Evolutionary conservation across 768 basidiomycete genomes (phyloP).

Genomic region (Mycena rosella): DNA sequence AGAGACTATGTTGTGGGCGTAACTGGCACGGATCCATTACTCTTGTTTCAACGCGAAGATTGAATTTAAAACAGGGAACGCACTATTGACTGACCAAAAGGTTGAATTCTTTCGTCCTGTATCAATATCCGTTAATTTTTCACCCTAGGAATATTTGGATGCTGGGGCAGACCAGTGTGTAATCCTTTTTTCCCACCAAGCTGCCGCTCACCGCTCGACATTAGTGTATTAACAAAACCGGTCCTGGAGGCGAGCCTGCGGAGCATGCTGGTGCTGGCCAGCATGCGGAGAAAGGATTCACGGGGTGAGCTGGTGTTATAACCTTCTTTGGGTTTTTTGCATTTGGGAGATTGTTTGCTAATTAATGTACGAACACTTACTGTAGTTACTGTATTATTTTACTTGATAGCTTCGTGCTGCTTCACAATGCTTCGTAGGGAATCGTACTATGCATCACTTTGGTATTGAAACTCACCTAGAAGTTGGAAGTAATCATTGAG

Average conservation of each 20-base stretch:
- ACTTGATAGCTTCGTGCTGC: no score
- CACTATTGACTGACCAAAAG: slow-evolving; percentile 61
- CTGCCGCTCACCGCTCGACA: background rate
- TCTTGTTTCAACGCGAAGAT: background rate
- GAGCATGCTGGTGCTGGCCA: slow-evolving; percentile 45
- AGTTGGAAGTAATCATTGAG: no score
- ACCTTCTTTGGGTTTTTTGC: no score
- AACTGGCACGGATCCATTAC: slow-evolving; percentile 53
- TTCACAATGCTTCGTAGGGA: no score
- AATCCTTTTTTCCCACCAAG: background rate
- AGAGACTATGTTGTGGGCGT: slow-evolving; percentile 75
- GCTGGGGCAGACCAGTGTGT: slow-evolving; percentile 71
- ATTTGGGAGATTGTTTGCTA: slow-evolving; percentile 10
- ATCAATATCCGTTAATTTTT: slow-evolving; percentile 10
- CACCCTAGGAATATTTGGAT: slow-evolving; percentile 59
- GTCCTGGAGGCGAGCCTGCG: slow-evolving; percentile 61
- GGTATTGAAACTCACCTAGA: no score
- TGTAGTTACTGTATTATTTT: no score
- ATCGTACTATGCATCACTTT: no score
- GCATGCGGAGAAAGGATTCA: slow-evolving; percentile 32
- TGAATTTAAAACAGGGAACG: slow-evolving; percentile 48
- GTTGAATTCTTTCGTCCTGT: slow-evolving; percentile 13
- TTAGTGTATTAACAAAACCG: slow-evolving; percentile 72
- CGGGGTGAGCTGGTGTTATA: slow-evolving; percentile 12
- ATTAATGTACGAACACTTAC: slow-evolving; percentile 21